Evolutionary conservation across 1,139 yeast species (phyloP).

Genomic region (Fermentozyma sake): DNA sequence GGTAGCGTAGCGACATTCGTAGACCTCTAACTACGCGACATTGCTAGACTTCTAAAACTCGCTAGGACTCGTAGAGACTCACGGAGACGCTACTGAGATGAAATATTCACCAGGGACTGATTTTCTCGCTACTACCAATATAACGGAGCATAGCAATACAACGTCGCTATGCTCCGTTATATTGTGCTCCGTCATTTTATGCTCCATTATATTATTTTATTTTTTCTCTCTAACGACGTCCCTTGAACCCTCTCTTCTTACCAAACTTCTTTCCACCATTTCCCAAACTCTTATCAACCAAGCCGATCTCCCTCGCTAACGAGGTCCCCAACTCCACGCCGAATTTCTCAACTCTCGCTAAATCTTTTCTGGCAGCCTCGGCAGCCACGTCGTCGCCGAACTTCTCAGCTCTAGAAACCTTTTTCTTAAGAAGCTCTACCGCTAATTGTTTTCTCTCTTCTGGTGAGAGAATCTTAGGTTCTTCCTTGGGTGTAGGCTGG

Average conservation of each 20-base stretch:
- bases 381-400: constrained; percentile 63
- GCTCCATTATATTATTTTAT: neutral
- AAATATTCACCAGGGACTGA: no score
- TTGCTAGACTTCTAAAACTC: no score
- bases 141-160: no score
- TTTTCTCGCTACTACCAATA: no score
- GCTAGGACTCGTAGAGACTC: no score
- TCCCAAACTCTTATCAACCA: constrained; percentile 35
- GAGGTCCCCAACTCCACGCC: constrained; percentile 73
- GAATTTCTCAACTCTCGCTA: constrained; percentile 74
- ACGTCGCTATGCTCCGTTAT: no score
- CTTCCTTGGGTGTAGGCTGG: constrained; percentile 16
- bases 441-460: constrained; percentile 72
- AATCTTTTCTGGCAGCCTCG: constrained; percentile 51
- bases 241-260: constrained; percentile 9
- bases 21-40: no score
- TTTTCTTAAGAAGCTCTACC: constrained; percentile 61
- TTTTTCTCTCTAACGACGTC: constrained; percentile 1
- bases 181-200: no score
- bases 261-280: constrained; percentile 10
- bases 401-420: constrained; percentile 69
- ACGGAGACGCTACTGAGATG: no score
- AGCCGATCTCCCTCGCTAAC: constrained; percentile 63
- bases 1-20: no score
- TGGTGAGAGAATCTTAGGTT: constrained; percentile 46